Percentiles rank a stretch among this genome's conserved stretches.
Evolutionary conservation across 2,329 filamentous ascomycete species (phyloP).

Genomic region (Xylaria polymorpha): DNA sequence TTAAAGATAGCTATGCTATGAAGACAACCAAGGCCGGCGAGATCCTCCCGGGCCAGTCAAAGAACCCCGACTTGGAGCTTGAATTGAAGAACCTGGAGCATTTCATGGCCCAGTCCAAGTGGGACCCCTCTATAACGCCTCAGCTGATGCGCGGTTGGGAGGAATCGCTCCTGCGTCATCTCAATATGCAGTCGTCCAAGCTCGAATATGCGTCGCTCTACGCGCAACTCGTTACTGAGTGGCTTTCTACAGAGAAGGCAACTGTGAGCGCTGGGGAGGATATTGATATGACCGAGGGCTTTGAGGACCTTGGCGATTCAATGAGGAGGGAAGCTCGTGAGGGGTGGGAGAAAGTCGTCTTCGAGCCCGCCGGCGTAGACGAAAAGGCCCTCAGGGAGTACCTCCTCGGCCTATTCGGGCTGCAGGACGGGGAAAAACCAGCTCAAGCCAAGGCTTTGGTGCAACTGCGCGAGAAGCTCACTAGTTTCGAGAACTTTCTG

Average conservation of each 20-base stretch:
- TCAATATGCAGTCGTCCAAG: constrained; percentile 57
- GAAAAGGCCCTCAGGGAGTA: constrained; percentile 54
- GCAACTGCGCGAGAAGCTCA: constrained; percentile 46
- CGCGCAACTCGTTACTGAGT: constrained; percentile 60
- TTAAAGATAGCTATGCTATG: constrained; percentile 53
- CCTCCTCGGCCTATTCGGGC: constrained; percentile 56
- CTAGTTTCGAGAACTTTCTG: constrained; percentile 49
- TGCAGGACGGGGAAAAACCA: constrained; percentile 45
- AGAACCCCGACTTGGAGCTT: constrained; percentile 46
- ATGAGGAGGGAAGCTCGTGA: constrained; percentile 56
- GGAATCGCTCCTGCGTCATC: constrained; percentile 51
- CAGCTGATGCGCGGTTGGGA: constrained; percentile 52
- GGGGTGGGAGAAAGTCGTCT: constrained; percentile 60
- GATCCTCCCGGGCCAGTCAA: constrained; percentile 44
- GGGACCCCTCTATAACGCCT: constrained; percentile 56
- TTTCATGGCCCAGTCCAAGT: constrained; percentile 55
- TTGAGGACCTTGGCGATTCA: constrained; percentile 56
- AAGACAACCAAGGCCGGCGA: constrained; percentile 46
- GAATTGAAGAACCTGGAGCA: constrained; percentile 55
- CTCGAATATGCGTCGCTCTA: constrained; percentile 60
- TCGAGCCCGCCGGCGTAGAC: constrained; percentile 55
- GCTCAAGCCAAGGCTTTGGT: constrained; percentile 40
- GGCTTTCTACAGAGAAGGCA: constrained; percentile 53
- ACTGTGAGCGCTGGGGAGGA: constrained; percentile 35
- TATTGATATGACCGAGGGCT: constrained; percentile 51